Conservation (phyloP, 768 basidiomycete genomes). For the Tulasnella sp. region DNA sequence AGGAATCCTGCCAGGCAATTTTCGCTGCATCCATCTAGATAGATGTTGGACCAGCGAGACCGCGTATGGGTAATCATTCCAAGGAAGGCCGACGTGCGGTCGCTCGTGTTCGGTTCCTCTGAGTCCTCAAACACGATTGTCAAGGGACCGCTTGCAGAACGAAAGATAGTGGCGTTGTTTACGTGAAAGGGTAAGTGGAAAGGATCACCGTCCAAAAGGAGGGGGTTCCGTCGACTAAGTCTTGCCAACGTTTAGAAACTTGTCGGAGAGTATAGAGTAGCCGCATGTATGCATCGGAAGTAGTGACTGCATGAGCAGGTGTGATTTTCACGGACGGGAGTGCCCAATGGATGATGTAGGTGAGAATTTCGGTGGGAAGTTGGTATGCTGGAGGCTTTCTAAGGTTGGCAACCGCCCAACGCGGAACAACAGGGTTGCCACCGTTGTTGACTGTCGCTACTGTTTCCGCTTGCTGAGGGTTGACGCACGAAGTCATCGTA, state of each 20-base stretch:
- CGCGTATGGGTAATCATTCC: not conserved
- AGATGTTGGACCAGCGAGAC: not conserved
- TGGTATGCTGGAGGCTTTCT: not conserved
- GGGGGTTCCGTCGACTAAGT: not conserved
- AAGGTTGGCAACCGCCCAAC: too few species aligned
- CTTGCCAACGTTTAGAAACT: not conserved
- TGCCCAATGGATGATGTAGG: not conserved
- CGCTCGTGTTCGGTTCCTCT: not conserved
- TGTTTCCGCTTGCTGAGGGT: not conserved
- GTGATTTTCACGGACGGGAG: not conserved
- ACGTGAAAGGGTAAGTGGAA: not conserved
- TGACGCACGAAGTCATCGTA: not conserved
- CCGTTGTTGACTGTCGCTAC: too few species aligned
- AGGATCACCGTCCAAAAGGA: not conserved
- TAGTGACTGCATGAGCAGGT: not conserved
- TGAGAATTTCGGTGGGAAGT: not conserved
- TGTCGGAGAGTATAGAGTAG: not conserved
- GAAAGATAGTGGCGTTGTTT: not conserved
- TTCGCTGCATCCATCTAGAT: not conserved
- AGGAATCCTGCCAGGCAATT: not conserved
- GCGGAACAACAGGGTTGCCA: too few species aligned
- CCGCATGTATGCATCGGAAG: not conserved
- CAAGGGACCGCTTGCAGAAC: not conserved
- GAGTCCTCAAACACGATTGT: not conserved
- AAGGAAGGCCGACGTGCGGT: not conserved